Evolutionary conservation across 306 rosid species (phyloP).

Genomic region (Benincasa hispida): DNA sequence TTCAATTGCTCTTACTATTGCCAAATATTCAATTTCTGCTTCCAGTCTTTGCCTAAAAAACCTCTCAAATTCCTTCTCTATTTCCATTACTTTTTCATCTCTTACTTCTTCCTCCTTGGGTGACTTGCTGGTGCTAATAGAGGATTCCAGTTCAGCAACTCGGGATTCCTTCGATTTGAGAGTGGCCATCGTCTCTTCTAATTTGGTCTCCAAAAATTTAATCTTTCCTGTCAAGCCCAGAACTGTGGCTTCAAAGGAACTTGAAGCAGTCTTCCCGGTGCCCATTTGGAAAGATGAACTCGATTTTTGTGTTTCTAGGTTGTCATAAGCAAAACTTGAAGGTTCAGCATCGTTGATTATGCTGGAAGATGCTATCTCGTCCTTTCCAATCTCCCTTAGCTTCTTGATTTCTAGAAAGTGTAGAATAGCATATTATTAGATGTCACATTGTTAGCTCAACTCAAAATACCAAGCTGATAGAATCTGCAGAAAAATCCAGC

Average conservation of each 20-base stretch:
- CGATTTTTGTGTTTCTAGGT: conserved; percentile 23
- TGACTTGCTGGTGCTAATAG: conserved; percentile 25
- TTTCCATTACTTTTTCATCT: conserved; percentile 25
- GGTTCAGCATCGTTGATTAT: conserved; percentile 29
- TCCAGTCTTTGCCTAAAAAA: conserved; percentile 53
- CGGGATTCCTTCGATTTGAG: conserved; percentile 39
- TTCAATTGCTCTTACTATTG: conserved; percentile 26
- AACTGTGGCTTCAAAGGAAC: conserved; percentile 39
- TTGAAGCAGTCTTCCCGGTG: conserved; percentile 23
- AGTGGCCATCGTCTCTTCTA: conserved; percentile 33
- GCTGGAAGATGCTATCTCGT: conserved; percentile 22
- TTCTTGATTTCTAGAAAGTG: conserved; percentile 58
- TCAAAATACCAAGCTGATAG: background rate
- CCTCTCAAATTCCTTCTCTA: conserved; percentile 32
- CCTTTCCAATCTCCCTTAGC: conserved; percentile 48
- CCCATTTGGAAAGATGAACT: conserved; percentile 28
- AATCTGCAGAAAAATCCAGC: background rate
- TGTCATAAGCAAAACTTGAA: conserved; percentile 21
- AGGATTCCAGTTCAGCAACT: conserved; percentile 56
- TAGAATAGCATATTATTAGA: conserved; percentile 6
- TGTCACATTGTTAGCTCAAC: background rate
- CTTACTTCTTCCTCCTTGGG: conserved; percentile 29
- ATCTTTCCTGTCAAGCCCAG: conserved; percentile 42
- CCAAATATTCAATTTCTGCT: conserved; percentile 57
- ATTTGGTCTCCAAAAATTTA: conserved; percentile 33